Base-by-base conservation (phyloP, 2,329 filamentous ascomycete species). In the Talaromyces marneffei region DNA sequence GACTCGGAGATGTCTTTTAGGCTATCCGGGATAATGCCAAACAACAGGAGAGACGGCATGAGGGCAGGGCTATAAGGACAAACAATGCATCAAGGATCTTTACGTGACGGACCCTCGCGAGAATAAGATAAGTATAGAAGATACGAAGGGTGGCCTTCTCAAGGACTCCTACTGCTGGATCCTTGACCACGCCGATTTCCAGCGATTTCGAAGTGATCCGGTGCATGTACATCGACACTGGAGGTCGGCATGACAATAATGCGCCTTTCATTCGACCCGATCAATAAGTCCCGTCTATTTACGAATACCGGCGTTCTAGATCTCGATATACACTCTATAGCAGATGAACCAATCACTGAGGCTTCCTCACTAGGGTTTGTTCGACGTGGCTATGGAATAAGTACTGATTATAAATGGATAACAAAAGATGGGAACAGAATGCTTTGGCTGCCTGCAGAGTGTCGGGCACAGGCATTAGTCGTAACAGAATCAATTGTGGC, bases 81-180 rank as follows among this genome's bases (percentile, higher is more conserved):
- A 37, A 5, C 14, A 50, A 29, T 50, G 46, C 14, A 9, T 50
- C 7, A 0, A 23, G 52, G 44, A 57, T 63, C 64, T 35, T 2
- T 37, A 35, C 57, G 55, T 31, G n/a, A 59, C 16, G 4, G 42
- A 59, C 20, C 57, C 57, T 23, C 25, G 62, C 35, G 18, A 52
- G 4, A 42, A 59, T 12, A 50, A 37, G 18, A 14, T 14, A 4
- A 14, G 18, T 9, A 44, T 57, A 23, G 14, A 57, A 9, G 14
- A 31, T 2, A 44, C 20, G 3, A 57, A 57, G 16, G 54, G 54
- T 12, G 54, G 39, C 3, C 39, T 57, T 10, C 25, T 57, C 7
- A 8, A n/a, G 6, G 54, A 33, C 2, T 44, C 25, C 25, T 57
- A 42, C n/a, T 8, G 8, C 14, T 57, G 54, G 54, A 33, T 57